Base-by-base conservation (phyloP, 495 filamentous ascomycete species). In the Tuber calosporum region DNA sequence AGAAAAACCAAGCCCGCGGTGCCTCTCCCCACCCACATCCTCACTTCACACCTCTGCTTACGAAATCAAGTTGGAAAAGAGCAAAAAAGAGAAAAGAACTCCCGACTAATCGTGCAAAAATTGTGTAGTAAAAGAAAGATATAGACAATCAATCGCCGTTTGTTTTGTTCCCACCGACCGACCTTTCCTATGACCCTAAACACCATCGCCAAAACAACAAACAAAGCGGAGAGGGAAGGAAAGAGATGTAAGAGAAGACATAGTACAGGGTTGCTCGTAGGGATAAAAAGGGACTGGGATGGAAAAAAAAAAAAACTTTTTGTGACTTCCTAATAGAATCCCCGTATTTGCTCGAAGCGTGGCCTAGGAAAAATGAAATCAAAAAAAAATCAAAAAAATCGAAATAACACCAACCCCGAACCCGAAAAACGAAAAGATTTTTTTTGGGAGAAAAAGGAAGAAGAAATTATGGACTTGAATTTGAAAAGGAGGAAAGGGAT, bases 41-140 rank as follows among this genome's bases (percentile, higher is more conserved):
- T n/a, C n/a, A 34, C 45, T 41, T 42, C 48, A 6, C 22, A 15
- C 53, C 26, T 8, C 26, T 11, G 1, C 53, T 26, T 30, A 62
- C 53, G 53, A 62, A 34, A 30, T 62, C 26, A 26, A 11, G 34
- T 34, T 62, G 39, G 68, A 70, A 41, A 39, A 37, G 22, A 8
- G 37, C 9, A 69, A 62, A 66, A 39, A 39, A 53, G 22, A 68
- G 22, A 67, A 41, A 72, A 69, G 70, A 71, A 71, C 58, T 71
- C 70, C 43, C 62, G 43, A 30, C 34, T 39, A 26, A 68, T 41
- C 30, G 26, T 73, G 34, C 67, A 73, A 68, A 53, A 62, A 69
- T 58, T 26, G 22, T 17, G 53, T 36, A 69, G 30, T 30, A 41
- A 69, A 73, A 30, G 40, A 53, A 40, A 68, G 38, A 30, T 62